Base-by-base conservation (phyloP, 805 yeast genomes). In the Candida montana region DNA sequence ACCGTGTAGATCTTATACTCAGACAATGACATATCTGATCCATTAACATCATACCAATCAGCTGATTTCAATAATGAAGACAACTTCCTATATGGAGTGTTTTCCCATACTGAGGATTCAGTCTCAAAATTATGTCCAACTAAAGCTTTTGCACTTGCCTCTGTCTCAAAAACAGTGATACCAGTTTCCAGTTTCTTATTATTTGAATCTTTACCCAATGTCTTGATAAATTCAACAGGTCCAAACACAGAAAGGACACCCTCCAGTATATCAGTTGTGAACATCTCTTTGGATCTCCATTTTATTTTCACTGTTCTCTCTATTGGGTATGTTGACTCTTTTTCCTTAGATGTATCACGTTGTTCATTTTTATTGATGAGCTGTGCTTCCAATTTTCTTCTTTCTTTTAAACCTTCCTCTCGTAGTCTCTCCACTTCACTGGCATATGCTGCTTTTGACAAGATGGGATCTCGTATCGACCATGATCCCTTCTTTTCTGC, bases 161-260 rank as follows among this genome's bases (percentile, higher is more conserved):
- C 4, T 4, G 33, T 4, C 10, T 31, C 38, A 33, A 45, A 57
- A 7, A 35, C 30, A 6, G 49, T 51, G 7, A 49, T 30, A 1
- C 53, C 57, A 5, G 45, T 13, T 16, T 52, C 52, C 27, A 49
- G 47, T 23, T 42, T 51, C 4, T 44, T 37, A 7, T 46, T 43
- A 5, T 33, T 37, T 9, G 46, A 37, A 16, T 31, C 20, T 24
- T 50, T 50, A 6, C 45, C 42, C 4, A 47, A 5, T n/a, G 50
- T 47, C 19, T 41, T 19, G 9, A 41, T 44, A 3, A 28, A 11
- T 16, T 49, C 50, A 12, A 54, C 46, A 3, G 18, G 35, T 0
- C 61, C 61, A 48, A 57, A 57, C 4, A 53, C 46, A 2, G 54
- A 44, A 38, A 57, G 35, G 4, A 54, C 51, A 0, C 54, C 58